These are phyloP conservation scores for Aquilaria malaccensis DNA, from an alignment of 345 rosid species.

Conservation along the genomic window DNA sequence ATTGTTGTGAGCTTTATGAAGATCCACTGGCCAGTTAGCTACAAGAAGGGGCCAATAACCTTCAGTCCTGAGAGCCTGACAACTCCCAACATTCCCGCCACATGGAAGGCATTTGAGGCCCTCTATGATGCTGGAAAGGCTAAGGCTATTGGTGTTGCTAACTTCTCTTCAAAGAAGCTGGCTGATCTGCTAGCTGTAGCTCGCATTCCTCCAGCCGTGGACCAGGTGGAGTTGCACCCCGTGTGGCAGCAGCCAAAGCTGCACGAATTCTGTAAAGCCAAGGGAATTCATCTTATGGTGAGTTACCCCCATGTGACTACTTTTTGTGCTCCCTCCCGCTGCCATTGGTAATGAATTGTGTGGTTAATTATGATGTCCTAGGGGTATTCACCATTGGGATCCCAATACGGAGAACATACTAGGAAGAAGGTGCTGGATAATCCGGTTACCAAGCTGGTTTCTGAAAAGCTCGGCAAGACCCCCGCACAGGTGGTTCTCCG, in stretches of 20 bases:
- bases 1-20: not conserved
- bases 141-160: conserved; percentile 16
- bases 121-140: conserved; percentile 41
- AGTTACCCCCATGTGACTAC: conserved; percentile 10
- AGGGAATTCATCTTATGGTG: conserved; percentile 54
- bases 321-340: no score
- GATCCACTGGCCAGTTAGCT: no score
- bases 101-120: conserved; percentile 55
- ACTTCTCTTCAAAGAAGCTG: no score
- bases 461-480: no score
- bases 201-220: no score
- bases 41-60: conserved; percentile 24
- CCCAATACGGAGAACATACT: no score
- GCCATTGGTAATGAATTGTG: conserved; percentile 37
- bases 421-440: no score
- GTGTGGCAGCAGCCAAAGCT: conserved; percentile 50
- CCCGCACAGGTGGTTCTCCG: not conserved
- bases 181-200: no score
- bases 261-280: conserved; percentile 46
- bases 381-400: conserved; percentile 10
- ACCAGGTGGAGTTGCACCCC: no score
- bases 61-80: conserved; percentile 36
- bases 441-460: no score
- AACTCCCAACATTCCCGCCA: conserved; percentile 38
- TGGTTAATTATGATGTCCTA: conserved; percentile 27